Base-by-base conservation (phyloP, 306 rosid genomes). In the Betula pendula region DNA sequence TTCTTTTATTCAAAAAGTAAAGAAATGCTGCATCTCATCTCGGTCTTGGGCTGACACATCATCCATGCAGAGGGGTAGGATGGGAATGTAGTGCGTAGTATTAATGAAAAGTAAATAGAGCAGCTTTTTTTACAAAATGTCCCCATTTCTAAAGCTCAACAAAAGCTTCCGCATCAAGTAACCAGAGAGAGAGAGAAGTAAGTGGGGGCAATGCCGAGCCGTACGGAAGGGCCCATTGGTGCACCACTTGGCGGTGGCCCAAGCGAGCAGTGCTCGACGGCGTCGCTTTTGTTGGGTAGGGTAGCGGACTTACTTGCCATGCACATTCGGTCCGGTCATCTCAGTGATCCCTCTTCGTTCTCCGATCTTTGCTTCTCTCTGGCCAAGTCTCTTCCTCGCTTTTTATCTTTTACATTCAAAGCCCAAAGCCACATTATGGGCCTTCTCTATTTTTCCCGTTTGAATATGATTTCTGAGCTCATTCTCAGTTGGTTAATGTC, bases 331-430 rank as follows among this genome's bases (percentile, higher is more conserved):
- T 31, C 68, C 4, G 44, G 68, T 31, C 68, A 62, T 3, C 44
- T 29, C 68, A 16, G 43, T 31, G 44, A 62, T 35, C 68, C 68
- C 3, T 62, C 68, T 31, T 16, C 6, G 12, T 17, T 62, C 43
- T 62, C 68, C 43, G 68, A 62, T 62, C 44, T 62, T 62, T 62
- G 68, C 44, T 62, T 62, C 68, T 29, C n/a, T 17, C 44, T 62
- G 13, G 68, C 68, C 68, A 62, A 42, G 68, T 62, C 40, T 31
- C 68, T 62, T 31, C 68, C 20, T 10, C 68, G 3, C 20, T 44
- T 31, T 62, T 31, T 62, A 11, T 6, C 3, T 29, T 60, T 15
- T 62, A 17, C 44, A 16, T 62, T 16, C 68, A 16, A 62, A 62
- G 1, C 13, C 43, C 68, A 62, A 25, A 59, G 27, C 15, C 9